Conservation (phyloP, 768 basidiomycete species). For the Tylopilus sp. region DNA sequence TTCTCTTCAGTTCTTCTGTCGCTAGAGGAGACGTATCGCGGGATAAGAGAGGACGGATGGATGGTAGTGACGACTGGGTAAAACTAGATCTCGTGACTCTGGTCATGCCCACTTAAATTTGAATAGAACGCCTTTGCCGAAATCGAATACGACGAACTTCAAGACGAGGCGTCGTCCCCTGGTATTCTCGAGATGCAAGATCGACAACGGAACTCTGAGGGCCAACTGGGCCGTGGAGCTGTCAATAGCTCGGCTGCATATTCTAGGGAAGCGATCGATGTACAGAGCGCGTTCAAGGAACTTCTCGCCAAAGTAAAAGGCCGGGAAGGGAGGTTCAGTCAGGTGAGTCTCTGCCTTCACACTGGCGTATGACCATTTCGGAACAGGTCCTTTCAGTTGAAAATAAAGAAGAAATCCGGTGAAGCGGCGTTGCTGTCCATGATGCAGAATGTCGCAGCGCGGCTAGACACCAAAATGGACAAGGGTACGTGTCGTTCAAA, state of each 20-base stretch:
- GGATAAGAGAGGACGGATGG: slow-evolving; percentile 57
- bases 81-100: slow-evolving; percentile 1
- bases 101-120: background rate
- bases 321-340: slow-evolving; percentile 57
- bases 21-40: slow-evolving; percentile 53
- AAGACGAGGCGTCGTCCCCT: slow-evolving; percentile 56
- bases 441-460: slow-evolving; percentile 50
- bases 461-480: slow-evolving; percentile 60
- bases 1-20: background rate
- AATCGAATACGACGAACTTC: slow-evolving; percentile 85
- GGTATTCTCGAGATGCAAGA: slow-evolving; percentile 88
- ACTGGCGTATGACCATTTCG: too few species aligned
- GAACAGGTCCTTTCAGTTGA: slow-evolving; percentile 42
- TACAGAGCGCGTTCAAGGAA: slow-evolving; percentile 46
- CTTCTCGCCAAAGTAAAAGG: slow-evolving; percentile 44
- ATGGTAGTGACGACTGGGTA: slow-evolving; percentile 44
- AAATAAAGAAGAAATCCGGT: slow-evolving; percentile 62
- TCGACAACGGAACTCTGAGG: slow-evolving; percentile 79
- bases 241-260: background rate
- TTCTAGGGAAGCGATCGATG: slow-evolving; percentile 38
- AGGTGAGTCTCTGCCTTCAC: slow-evolving; percentile 38
- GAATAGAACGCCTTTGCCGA: slow-evolving; percentile 42
- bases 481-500: slow-evolving; percentile 46
- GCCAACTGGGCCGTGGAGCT: slow-evolving; percentile 39
- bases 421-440: slow-evolving; percentile 68